A percentile compares a stretch with the other conserved stretches of the same genome.
Evolutionary conservation across 2,329 filamentous ascomycete species (phyloP).

Genomic region (Rasamsonia emersonii): DNA sequence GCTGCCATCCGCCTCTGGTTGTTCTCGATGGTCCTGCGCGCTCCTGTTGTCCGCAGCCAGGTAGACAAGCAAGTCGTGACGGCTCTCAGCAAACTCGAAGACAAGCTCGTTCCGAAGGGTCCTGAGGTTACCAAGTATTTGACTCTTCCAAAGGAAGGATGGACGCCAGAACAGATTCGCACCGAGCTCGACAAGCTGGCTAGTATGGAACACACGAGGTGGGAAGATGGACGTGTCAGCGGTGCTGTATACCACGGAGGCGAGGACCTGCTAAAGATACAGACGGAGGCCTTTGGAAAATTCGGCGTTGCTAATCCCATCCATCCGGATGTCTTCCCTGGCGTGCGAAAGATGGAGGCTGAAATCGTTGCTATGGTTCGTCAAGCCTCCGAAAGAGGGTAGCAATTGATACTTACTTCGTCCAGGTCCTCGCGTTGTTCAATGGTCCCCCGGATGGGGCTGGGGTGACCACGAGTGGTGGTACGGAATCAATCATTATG

Average conservation of each 20-base stretch:
- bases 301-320: constrained; percentile 96
- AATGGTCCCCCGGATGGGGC: constrained; percentile 78
- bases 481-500: constrained; percentile 95
- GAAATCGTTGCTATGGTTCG: constrained; percentile 91
- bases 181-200: constrained; percentile 71
- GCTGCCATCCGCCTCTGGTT: constrained; percentile 59
- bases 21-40: constrained; percentile 77
- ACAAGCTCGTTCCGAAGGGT: constrained; percentile 69
- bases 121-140: constrained; percentile 65
- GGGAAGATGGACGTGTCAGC: constrained; percentile 92
- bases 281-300: constrained; percentile 85
- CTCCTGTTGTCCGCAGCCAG: constrained; percentile 77
- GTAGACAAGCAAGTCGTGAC: constrained; percentile 78
- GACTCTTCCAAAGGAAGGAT: constrained; percentile 72
- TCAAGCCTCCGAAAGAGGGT: not conserved
- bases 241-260: constrained; percentile 96
- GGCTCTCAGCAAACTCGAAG: constrained; percentile 69
- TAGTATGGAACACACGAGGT: constrained; percentile 84
- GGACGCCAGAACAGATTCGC: constrained; percentile 68
- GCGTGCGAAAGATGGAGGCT: constrained; percentile 97
- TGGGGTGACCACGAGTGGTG: constrained; percentile 83
- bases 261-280: constrained; percentile 67
- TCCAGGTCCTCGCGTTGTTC: constrained; percentile 64
- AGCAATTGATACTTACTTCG: constrained; percentile 1
- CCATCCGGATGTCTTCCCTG: constrained; percentile 96